phyloP scores from a whole-genome alignment of 2,329 filamentous ascomycete genomes.

The Exserohilum turcica region DNA sequence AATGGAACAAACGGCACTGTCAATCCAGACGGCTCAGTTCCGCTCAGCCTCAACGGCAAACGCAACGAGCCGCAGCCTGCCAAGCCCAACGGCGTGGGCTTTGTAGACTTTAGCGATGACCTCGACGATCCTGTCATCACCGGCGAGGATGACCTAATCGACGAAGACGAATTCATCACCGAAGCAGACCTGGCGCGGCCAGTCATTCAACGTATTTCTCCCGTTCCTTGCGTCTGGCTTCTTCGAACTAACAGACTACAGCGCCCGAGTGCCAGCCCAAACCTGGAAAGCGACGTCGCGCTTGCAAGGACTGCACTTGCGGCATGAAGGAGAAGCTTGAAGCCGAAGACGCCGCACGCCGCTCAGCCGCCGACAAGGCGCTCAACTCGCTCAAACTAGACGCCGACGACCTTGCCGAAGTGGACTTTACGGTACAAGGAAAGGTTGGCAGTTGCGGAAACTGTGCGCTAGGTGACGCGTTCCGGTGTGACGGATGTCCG shows the following conservation, averaged over 20 bases:
- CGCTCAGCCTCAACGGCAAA: constrained; percentile 50
- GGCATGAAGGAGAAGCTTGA: constrained; percentile 85
- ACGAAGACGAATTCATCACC: constrained; percentile 84
- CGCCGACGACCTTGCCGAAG: constrained; percentile 78
- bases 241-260: constrained; percentile 40
- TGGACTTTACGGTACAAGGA: constrained; percentile 97
- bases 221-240: constrained; percentile 2
- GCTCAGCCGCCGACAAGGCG: constrained; percentile 66
- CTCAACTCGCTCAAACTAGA: constrained; percentile 73
- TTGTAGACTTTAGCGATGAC: constrained; percentile 69
- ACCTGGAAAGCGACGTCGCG: constrained; percentile 83
- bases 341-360: constrained; percentile 77
- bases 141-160: constrained; percentile 78
- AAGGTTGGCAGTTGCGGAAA: constrained; percentile 95
- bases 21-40: constrained; percentile 47
- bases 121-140: constrained; percentile 59
- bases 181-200: constrained; percentile 82
- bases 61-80: constrained; percentile 48
- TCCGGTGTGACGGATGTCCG: constrained; percentile 69
- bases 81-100: constrained; percentile 44
- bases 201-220: constrained; percentile 75
- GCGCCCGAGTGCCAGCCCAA: constrained; percentile 88
- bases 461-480: constrained; percentile 88
- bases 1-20: constrained; percentile 29
- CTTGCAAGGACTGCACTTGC: constrained; percentile 98